A percentile compares a stretch with the other conserved stretches of the same genome.
phyloP scores from a whole-genome alignment of 2,329 filamentous ascomycete genomes.

The Pseudocercospora cruenta region DNA sequence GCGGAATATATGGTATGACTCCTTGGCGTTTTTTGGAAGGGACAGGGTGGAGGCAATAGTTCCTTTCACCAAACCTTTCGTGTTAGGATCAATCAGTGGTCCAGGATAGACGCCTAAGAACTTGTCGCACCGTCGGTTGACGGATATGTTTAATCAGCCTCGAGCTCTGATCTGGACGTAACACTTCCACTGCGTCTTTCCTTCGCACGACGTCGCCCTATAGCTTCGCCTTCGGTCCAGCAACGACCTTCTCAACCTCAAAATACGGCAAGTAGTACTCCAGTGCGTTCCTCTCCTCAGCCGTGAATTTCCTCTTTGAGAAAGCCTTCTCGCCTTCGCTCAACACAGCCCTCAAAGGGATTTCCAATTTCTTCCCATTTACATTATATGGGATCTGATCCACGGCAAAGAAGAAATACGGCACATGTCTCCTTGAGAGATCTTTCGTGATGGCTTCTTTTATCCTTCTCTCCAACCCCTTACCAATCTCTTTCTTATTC shows the following conservation, averaged over 20 bases:
- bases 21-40: background rate
- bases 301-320: constrained; percentile 15
- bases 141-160: background rate
- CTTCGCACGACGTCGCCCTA: background rate
- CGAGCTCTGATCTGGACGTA: too few species aligned
- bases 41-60: background rate
- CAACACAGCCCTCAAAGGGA: constrained; percentile 5
- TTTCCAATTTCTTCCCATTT: constrained; percentile 20
- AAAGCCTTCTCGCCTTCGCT: constrained; percentile 6
- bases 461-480: background rate
- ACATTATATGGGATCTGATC: constrained; percentile 15
- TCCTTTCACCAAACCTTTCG: background rate
- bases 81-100: background rate
- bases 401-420: constrained; percentile 16
- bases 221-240: constrained; percentile 2
- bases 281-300: constrained; percentile 13
- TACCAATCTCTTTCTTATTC: background rate
- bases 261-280: constrained; percentile 8
- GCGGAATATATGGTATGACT: background rate
- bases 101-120: background rate
- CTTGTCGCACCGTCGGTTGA: background rate
- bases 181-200: too few species aligned
- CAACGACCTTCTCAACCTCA: constrained; percentile 12
- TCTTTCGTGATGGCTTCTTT: constrained; percentile 7
- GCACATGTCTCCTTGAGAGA: constrained; percentile 18